Percentiles rank a stretch among this genome's conserved stretches.
Evolutionary conservation across 1,284 basidiomycete genomes (phyloP).

Genomic region (Ceratorhiza oryzae-sativae): DNA sequence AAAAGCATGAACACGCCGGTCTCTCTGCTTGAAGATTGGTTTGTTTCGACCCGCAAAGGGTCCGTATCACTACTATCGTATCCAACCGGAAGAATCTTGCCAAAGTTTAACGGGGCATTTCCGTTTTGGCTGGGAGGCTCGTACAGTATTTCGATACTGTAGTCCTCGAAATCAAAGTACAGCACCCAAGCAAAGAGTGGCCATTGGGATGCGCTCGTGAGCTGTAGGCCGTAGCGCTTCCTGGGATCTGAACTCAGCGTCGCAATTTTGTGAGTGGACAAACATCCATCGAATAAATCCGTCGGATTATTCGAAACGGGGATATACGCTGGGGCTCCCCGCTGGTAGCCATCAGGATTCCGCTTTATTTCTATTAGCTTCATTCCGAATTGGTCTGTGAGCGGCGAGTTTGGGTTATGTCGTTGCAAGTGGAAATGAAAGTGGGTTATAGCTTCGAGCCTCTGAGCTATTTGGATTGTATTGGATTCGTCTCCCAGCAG

Average conservation of each 20-base stretch:
- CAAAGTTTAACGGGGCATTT: neutral
- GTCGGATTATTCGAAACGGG: neutral
- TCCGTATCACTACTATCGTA: neutral
- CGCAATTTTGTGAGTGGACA: neutral
- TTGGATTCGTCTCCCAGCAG: neutral
- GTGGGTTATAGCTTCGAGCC: neutral
- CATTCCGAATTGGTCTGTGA: neutral
- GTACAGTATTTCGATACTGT: conserved; percentile 21
- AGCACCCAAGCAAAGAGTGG: conserved; percentile 9
- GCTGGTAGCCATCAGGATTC: no score
- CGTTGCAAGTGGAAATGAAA: conserved; percentile 23
- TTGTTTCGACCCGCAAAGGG: neutral
- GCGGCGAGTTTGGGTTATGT: neutral
- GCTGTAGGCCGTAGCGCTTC: conserved; percentile 8
- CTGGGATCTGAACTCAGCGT: neutral
- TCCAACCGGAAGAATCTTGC: neutral
- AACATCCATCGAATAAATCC: conserved; percentile 7
- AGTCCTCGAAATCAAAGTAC: conserved; percentile 27
- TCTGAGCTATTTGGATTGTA: neutral
- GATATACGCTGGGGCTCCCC: no score
- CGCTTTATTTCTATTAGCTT: conserved; percentile 8
- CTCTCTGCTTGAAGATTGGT: neutral
- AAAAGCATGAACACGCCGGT: conserved; percentile 14
- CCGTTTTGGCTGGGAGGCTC: neutral
- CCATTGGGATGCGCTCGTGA: conserved; percentile 1